Percentiles rank a stretch among this genome's conserved stretches.
These are phyloP conservation scores for Lodderomyces parapsilosis DNA, from an alignment of 1,139 yeast genomes.

Conservation along the genomic window DNA sequence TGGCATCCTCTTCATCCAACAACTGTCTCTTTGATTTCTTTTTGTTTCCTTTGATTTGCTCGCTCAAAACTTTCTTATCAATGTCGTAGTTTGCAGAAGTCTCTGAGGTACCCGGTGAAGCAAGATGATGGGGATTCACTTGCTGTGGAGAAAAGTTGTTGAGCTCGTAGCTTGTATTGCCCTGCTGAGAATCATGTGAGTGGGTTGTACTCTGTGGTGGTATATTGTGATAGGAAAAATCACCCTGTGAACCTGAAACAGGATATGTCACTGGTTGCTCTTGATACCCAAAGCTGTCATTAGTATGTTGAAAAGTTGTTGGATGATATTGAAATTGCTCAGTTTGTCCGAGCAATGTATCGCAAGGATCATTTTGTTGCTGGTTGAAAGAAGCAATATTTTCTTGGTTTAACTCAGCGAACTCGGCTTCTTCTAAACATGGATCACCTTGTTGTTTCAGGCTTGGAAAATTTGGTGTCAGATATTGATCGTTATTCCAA, in stretches of 20 bases:
- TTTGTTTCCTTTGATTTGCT: neutral
- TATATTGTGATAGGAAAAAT: neutral
- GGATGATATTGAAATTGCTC: neutral
- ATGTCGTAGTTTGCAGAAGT: slow-evolving; percentile 7
- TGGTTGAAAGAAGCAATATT: slow-evolving; percentile 12
- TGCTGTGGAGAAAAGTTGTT: slow-evolving; percentile 13
- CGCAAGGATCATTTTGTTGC: neutral
- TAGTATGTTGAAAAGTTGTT: neutral
- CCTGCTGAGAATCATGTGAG: neutral
- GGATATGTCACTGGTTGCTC: slow-evolving; percentile 2
- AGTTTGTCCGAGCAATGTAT: neutral
- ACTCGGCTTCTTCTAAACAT: slow-evolving; percentile 6
- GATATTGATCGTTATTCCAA: slow-evolving; percentile 5
- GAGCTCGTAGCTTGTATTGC: slow-evolving; percentile 5
- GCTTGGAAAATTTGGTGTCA: neutral
- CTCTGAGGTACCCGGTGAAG: slow-evolving; percentile 16
- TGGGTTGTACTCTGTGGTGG: neutral
- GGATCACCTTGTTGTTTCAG: slow-evolving; percentile 1
- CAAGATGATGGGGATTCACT: slow-evolving; percentile 3
- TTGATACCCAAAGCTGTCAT: neutral
- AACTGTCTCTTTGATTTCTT: slow-evolving; percentile 23
- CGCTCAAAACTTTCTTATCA: slow-evolving; percentile 6
- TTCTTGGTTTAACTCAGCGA: slow-evolving; percentile 15
- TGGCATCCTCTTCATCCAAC: slow-evolving; percentile 39
- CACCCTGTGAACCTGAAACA: neutral